Evolutionary conservation across 805 yeast species (phyloP).

Genomic region (Ogataea dorogensis): DNA sequence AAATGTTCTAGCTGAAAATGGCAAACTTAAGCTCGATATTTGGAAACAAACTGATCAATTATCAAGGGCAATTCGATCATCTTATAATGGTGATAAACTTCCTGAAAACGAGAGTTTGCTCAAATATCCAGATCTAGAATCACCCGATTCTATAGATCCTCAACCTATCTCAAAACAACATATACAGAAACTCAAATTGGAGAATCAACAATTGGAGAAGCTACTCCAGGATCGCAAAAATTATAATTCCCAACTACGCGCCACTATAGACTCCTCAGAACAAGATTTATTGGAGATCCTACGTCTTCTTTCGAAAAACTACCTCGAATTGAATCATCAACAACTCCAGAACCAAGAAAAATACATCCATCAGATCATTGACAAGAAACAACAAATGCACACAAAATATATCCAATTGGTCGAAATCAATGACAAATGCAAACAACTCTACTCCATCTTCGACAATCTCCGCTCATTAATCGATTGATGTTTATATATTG

Average conservation of each 20-base stretch:
- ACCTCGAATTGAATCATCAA: conserved; percentile 11
- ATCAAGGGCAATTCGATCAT: conserved; percentile 11
- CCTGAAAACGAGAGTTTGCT: conserved; percentile 11
- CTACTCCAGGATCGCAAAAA: conserved; percentile 16
- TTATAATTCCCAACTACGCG: conserved; percentile 22
- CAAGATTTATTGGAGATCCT: conserved; percentile 15
- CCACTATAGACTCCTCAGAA: conserved; percentile 22
- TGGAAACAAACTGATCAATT: conserved; percentile 27
- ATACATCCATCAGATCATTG: conserved; percentile 13
- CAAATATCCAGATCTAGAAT: conserved; percentile 9
- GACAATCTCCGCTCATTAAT: conserved; percentile 14
- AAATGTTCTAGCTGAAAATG: conserved; percentile 20
- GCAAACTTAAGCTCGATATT: conserved; percentile 24
- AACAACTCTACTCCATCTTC: conserved; percentile 17
- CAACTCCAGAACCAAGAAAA: conserved; percentile 17
- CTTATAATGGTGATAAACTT: conserved; percentile 6
- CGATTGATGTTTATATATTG: conserved; percentile 6
- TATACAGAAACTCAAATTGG: conserved; percentile 11
- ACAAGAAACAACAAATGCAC: conserved; percentile 19
- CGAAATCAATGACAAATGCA: conserved; percentile 20
- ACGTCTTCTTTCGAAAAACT: conserved; percentile 13
- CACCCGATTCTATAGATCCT: background rate
- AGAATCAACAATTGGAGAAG: conserved; percentile 15
- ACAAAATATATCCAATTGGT: conserved; percentile 18
- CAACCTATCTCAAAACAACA: conserved; percentile 3